Evolutionary conservation across 2,329 filamentous ascomycete genomes (phyloP).

Genomic region (Aplosporella prunicola): DNA sequence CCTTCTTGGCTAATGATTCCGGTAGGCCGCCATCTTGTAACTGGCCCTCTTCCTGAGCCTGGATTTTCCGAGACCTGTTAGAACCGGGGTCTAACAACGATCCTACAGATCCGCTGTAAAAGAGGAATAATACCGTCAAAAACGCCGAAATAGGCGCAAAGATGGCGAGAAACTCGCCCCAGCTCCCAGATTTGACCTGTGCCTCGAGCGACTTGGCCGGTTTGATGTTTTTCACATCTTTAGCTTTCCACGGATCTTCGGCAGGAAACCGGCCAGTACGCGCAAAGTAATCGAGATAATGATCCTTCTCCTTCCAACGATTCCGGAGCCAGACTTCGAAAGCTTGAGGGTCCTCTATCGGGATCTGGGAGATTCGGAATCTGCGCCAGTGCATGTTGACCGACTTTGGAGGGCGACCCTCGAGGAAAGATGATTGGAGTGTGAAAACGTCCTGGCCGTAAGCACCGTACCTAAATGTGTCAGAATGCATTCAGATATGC

Average conservation of each 20-base stretch:
- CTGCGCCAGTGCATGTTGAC: constrained; percentile 96
- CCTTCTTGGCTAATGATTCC: constrained; percentile 6
- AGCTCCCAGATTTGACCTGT: constrained; percentile 39
- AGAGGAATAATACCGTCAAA: constrained; percentile 37
- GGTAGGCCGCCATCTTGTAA: constrained; percentile 6
- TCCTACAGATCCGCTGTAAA: constrained; percentile 29
- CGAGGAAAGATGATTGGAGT: constrained; percentile 75
- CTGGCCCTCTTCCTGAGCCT: constrained; percentile 8
- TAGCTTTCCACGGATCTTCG: constrained; percentile 41
- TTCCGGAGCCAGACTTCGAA: constrained; percentile 82
- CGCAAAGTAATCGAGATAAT: constrained; percentile 70
- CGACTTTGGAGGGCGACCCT: constrained; percentile 82
- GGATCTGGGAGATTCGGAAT: constrained; percentile 72
- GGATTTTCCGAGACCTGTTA: constrained; percentile 4
- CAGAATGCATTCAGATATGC: background rate
- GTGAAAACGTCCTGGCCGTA: constrained; percentile 91
- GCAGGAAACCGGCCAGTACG: constrained; percentile 70
- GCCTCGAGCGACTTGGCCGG: constrained; percentile 39
- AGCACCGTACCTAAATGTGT: constrained; percentile 32
- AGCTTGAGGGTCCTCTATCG: constrained; percentile 58
- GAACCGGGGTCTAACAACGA: constrained; percentile 4
- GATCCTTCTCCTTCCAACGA: constrained; percentile 88
- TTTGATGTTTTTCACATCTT: constrained; percentile 7
- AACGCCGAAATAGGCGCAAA: constrained; percentile 44
- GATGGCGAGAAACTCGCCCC: constrained; percentile 44